Conservation (phyloP, 176 grass and related monocot species). For the Oryza coarctata region DNA sequence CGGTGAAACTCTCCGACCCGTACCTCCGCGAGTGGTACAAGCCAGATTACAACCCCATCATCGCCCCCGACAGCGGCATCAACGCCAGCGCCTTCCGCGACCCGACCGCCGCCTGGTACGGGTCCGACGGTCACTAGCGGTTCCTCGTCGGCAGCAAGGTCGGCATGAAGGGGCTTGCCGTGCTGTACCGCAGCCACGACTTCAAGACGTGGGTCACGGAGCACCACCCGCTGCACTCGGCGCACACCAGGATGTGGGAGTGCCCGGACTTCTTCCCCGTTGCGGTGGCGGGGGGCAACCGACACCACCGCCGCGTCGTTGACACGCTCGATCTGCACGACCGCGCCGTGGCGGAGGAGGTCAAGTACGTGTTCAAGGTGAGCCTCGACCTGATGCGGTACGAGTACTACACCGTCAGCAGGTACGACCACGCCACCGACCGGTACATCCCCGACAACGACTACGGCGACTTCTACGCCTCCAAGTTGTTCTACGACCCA, state of each 20-base stretch:
- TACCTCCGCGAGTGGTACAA: conserved; percentile 68
- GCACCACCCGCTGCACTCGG: conserved; percentile 52
- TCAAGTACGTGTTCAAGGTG: conserved; percentile 79
- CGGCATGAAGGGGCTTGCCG: conserved; percentile 38
- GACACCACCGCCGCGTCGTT: conserved; percentile 50
- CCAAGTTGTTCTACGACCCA: conserved; percentile 58
- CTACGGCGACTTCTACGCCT: conserved; percentile 59
- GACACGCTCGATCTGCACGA: conserved; percentile 63
- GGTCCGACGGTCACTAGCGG: conserved; percentile 52
- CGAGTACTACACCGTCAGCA: conserved; percentile 67
- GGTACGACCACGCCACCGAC: conserved; percentile 58
- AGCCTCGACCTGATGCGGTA: conserved; percentile 60
- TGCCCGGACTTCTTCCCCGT: conserved; percentile 94
- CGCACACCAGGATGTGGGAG: conserved; percentile 82
- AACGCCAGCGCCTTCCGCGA: conserved; percentile 72
- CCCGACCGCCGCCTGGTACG: conserved; percentile 70
- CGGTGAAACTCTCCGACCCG: conserved; percentile 66
- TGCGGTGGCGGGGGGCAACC: conserved; percentile 32
- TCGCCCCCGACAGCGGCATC: conserved; percentile 21
- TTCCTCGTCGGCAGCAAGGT: conserved; percentile 58
- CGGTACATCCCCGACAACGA: conserved; percentile 58
- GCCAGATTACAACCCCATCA: conserved; percentile 77
- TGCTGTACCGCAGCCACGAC: conserved; percentile 69
- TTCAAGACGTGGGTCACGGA: conserved; percentile 55
- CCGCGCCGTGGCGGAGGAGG: conserved; percentile 10